A percentile compares a stretch with the other conserved stretches of the same genome.
These are phyloP conservation scores for Pterula multifida DNA, from an alignment of 1,284 basidiomycete genomes.

Conservation along the genomic window DNA sequence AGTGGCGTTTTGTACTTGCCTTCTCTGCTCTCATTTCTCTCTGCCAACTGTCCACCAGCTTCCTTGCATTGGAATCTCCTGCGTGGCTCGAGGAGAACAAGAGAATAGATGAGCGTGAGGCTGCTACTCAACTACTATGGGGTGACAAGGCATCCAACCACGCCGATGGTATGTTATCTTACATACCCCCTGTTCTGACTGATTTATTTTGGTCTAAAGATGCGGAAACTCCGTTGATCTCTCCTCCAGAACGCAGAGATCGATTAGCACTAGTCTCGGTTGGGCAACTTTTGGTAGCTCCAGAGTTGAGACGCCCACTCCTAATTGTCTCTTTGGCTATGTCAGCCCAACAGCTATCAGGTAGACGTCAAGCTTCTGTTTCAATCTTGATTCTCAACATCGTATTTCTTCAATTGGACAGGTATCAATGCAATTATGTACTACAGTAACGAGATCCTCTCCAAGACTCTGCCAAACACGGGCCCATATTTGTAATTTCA, in stretches of 20 bases:
- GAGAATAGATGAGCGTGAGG: constrained; percentile 35
- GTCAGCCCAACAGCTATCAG: constrained; percentile 71
- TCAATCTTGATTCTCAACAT: too few species aligned
- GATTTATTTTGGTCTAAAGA: background rate
- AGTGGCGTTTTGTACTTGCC: constrained; percentile 68
- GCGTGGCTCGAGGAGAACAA: constrained; percentile 46
- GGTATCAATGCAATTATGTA: constrained; percentile 60
- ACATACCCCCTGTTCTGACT: constrained; percentile 3
- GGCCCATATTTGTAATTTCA: constrained; percentile 48
- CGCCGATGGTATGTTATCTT: background rate
- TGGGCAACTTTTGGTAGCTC: constrained; percentile 38
- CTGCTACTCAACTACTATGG: constrained; percentile 42
- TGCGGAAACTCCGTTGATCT: constrained; percentile 8
- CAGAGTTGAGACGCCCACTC: constrained; percentile 56
- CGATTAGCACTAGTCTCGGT: constrained; percentile 19
- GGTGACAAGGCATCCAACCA: constrained; percentile 13
- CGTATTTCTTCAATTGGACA: too few species aligned
- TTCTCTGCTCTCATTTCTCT: constrained; percentile 50
- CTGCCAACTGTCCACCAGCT: constrained; percentile 44
- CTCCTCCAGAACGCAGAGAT: constrained; percentile 29
- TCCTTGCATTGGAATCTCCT: constrained; percentile 54
- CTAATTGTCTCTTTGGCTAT: constrained; percentile 62
- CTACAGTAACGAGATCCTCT: constrained; percentile 81
- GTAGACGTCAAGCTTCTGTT: too few species aligned
- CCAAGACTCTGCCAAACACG: constrained; percentile 61